Percentiles rank a stretch among this genome's conserved stretches.
phyloP scores from a whole-genome alignment of 2,329 filamentous ascomycete genomes.

The Cytospora chrysosperma region DNA sequence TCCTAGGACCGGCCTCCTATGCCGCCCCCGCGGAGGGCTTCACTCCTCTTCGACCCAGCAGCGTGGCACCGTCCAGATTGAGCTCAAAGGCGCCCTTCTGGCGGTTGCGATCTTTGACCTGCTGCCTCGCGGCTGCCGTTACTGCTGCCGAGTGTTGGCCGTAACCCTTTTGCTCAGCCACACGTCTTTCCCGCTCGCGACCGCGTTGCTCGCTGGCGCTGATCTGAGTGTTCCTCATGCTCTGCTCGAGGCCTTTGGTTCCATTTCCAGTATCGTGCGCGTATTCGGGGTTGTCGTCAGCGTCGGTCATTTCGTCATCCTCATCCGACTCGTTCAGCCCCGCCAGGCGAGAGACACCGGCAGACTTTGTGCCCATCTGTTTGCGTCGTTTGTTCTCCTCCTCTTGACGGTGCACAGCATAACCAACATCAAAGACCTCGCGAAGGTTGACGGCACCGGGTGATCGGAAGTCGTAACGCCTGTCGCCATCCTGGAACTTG shows the following conservation, averaged over 20 bases:
- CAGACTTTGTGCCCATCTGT: slow-evolving; percentile 72
- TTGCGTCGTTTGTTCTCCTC: slow-evolving; percentile 92
- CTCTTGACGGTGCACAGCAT: slow-evolving; percentile 94
- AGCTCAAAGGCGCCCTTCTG: slow-evolving; percentile 87
- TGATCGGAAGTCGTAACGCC: slow-evolving; percentile 87
- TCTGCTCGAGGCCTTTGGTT: slow-evolving; percentile 76
- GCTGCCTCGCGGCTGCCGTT: slow-evolving; percentile 78
- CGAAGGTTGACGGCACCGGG: slow-evolving; percentile 92
- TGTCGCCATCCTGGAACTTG: slow-evolving; percentile 57
- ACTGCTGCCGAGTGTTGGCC: slow-evolving; percentile 86
- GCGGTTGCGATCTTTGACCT: slow-evolving; percentile 65
- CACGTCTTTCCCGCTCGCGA: slow-evolving; percentile 43
- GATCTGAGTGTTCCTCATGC: slow-evolving; percentile 81
- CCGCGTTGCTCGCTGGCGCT: slow-evolving; percentile 58
- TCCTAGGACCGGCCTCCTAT: slow-evolving; percentile 23
- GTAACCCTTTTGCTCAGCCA: slow-evolving; percentile 63
- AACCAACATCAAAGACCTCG: slow-evolving; percentile 97
- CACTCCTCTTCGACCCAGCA: slow-evolving; percentile 68
- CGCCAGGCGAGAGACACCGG: slow-evolving; percentile 52
- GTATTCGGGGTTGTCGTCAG: slow-evolving; percentile 42
- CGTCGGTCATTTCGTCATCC: slow-evolving; percentile 53
- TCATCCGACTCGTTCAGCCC: slow-evolving; percentile 69
- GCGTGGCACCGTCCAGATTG: slow-evolving; percentile 83
- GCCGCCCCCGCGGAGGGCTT: slow-evolving; percentile 48
- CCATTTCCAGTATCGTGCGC: slow-evolving; percentile 43